Evolutionary conservation across 768 basidiomycete species (phyloP).

Genomic region (Mycena sanguinolenta): DNA sequence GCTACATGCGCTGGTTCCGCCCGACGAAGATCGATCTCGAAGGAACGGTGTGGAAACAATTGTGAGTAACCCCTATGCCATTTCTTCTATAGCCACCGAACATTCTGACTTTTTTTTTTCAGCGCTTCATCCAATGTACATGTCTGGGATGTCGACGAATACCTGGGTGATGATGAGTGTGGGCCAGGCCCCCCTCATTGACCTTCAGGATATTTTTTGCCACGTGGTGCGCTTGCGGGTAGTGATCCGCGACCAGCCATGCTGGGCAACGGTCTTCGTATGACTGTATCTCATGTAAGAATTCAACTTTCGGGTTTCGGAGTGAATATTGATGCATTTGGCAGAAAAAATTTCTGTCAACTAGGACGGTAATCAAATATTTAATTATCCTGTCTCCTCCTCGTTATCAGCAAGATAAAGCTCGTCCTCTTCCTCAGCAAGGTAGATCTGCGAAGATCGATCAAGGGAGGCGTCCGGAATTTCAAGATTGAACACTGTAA

Average conservation of each 20-base stretch:
- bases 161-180: neutral
- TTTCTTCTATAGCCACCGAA: neutral
- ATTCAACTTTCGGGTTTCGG: no score
- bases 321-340: no score
- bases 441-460: no score
- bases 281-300: no score
- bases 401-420: no score
- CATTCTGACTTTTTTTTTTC: neutral
- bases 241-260: neutral
- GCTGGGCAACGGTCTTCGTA: slow-evolving; percentile 24
- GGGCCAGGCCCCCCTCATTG: neutral
- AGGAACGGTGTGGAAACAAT: slow-evolving; percentile 8
- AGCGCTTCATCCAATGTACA: slow-evolving; percentile 4
- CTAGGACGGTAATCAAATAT: no score
- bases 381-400: no score
- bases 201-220: slow-evolving; percentile 1
- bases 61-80: neutral
- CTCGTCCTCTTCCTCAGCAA: no score
- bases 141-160: neutral
- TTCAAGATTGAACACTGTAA: no score
- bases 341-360: no score
- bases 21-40: neutral
- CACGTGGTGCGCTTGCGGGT: slow-evolving; percentile 12
- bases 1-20: slow-evolving; percentile 17
- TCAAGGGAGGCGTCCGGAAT: no score